Conservation (phyloP, 202 grass and related monocot species). For the Elaeis oleifera region DNA sequence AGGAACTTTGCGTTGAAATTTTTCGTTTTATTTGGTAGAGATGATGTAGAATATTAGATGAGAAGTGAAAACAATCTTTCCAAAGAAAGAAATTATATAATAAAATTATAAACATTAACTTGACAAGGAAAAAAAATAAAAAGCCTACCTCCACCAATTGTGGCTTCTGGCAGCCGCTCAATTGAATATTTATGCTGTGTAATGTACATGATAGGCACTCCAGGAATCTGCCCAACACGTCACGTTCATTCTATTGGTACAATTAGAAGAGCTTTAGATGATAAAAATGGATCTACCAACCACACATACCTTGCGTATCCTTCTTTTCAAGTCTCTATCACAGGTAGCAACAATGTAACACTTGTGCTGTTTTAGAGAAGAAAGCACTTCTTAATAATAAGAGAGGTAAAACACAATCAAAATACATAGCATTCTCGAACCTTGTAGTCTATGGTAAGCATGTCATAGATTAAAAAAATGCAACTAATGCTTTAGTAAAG, state of each 20-base stretch:
- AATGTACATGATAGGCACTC: constrained; percentile 93
- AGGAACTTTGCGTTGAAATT: too few relatives aligned
- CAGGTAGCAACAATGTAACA: constrained; percentile 88
- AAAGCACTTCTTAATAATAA: too few relatives aligned
- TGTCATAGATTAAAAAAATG: too few relatives aligned
- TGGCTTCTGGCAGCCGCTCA: constrained; percentile 67
- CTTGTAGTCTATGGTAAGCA: too few relatives aligned
- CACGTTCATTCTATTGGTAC: background rate
- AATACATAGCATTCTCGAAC: background rate
- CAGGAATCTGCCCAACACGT: constrained; percentile 50
- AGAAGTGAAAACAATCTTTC: background rate
- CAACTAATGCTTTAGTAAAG: too few relatives aligned
- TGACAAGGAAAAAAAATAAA: background rate
- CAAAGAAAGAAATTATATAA: background rate
- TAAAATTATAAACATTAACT: constrained; percentile 2
- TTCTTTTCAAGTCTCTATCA: constrained; percentile 81
- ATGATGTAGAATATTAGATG: background rate
- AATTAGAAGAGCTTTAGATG: background rate
- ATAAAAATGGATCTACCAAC: background rate
- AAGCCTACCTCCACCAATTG: constrained; percentile 65
- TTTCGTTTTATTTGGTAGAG: too few relatives aligned
- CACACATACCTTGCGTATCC: constrained; percentile 68
- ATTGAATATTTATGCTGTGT: constrained; percentile 75
- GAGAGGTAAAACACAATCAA: background rate
- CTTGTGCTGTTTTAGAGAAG: constrained; percentile 51